These are phyloP conservation scores for Ajuga chamaepitys DNA, from an alignment of 257 asterid genomes.

Conservation along the genomic window DNA sequence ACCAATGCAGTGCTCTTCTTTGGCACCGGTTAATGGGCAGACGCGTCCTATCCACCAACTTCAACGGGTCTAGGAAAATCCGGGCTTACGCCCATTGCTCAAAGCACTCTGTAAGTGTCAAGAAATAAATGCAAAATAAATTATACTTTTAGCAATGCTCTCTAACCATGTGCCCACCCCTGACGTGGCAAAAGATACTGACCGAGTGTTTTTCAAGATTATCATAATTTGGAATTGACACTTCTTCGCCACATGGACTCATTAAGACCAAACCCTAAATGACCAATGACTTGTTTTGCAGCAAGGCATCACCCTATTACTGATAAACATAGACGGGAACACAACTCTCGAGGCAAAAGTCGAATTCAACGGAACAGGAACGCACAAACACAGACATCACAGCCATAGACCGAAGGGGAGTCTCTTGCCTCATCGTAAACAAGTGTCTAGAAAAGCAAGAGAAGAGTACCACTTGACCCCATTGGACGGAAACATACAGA, in stretches of 20 bases:
- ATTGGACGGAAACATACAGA: conserved; percentile 56
- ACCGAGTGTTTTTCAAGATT: background rate
- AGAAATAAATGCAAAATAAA: background rate
- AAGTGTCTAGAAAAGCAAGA: conserved; percentile 23
- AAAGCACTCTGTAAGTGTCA: conserved; percentile 57
- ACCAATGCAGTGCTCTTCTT: conserved; percentile 70
- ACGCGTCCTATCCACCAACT: conserved; percentile 42
- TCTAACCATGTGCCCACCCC: background rate
- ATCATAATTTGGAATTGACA: background rate
- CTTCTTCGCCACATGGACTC: background rate
- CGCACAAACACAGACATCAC: conserved; percentile 25
- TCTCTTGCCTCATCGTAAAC: conserved; percentile 16
- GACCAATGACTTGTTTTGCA: conserved; percentile 25
- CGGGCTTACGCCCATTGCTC: conserved; percentile 85
- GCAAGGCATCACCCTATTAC: conserved; percentile 59
- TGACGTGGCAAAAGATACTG: background rate
- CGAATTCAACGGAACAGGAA: conserved; percentile 23
- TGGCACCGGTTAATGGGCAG: conserved; percentile 89
- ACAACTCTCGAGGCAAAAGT: conserved; percentile 31
- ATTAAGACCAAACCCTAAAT: background rate
- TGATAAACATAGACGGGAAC: conserved; percentile 69
- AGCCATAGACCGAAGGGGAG: conserved; percentile 11
- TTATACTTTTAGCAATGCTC: background rate
- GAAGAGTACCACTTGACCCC: conserved; percentile 90
- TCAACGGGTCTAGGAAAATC: conserved; percentile 40